These are phyloP conservation scores for Prunus kanzakura DNA, from an alignment of 306 rosid genomes.

Conservation along the genomic window DNA sequence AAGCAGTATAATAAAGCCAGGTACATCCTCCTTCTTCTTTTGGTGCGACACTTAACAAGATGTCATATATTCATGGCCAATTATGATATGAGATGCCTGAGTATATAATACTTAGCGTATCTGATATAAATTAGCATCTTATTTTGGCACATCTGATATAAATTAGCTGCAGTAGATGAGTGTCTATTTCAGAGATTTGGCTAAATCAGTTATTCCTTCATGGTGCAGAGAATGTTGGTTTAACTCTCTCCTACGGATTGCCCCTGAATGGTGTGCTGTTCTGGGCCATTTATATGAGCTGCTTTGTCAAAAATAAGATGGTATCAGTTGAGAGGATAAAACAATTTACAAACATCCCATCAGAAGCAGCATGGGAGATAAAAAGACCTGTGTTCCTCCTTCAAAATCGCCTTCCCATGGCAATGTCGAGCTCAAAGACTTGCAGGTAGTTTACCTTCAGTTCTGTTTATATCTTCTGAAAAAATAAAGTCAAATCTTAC, in stretches of 20 bases:
- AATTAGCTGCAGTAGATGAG: neutral
- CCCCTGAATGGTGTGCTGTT: conserved; percentile 72
- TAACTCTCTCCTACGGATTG: conserved; percentile 84
- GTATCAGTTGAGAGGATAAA: conserved; percentile 91
- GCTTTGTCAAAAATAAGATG: conserved; percentile 86
- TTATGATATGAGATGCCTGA: too few relatives aligned
- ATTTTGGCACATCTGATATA: too few relatives aligned
- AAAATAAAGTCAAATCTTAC: neutral
- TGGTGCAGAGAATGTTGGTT: conserved; percentile 74
- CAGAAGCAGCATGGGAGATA: conserved; percentile 75
- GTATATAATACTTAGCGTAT: too few relatives aligned
- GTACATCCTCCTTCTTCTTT: conserved; percentile 34
- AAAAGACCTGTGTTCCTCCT: conserved; percentile 64
- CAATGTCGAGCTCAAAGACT: conserved; percentile 67
- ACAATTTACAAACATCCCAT: conserved; percentile 73
- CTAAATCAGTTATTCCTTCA: conserved; percentile 7
- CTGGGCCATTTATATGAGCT: conserved; percentile 78
- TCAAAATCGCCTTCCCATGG: conserved; percentile 81
- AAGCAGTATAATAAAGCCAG: conserved; percentile 77
- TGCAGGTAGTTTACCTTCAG: conserved; percentile 51
- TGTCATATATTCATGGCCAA: too few relatives aligned
- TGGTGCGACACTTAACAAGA: too few relatives aligned
- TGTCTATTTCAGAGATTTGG: neutral
- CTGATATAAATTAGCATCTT: neutral
- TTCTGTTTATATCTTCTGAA: neutral